phyloP scores from a whole-genome alignment of 1,284 basidiomycete genomes.

The Cystobasidium sp. region DNA sequence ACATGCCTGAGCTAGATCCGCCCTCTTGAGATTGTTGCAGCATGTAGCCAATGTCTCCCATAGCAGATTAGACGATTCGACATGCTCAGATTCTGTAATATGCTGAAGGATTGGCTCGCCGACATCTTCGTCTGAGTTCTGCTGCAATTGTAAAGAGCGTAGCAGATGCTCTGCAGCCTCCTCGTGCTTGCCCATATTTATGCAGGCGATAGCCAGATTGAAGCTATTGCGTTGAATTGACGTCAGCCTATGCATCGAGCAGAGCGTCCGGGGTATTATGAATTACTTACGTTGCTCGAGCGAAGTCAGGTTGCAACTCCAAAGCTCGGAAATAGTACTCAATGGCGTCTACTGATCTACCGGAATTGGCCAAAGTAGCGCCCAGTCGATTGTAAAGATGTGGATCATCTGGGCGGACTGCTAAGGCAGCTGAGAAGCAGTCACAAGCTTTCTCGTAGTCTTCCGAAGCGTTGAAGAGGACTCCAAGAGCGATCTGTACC shows the following conservation, averaged over 20 bases:
- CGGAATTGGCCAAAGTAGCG: constrained; percentile 88
- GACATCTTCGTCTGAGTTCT: constrained; percentile 63
- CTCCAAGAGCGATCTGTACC: constrained; percentile 91
- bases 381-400: constrained; percentile 93
- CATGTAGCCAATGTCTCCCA: constrained; percentile 84
- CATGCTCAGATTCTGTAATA: constrained; percentile 40
- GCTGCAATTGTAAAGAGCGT: constrained; percentile 82
- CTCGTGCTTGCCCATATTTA: constrained; percentile 67
- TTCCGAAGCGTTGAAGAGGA: constrained; percentile 90
- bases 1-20: constrained; percentile 59
- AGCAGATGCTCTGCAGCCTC: constrained; percentile 83
- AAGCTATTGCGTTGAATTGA: neutral
- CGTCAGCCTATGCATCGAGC: neutral
- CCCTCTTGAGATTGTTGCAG: constrained; percentile 58
- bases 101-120: constrained; percentile 22
- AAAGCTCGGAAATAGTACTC: constrained; percentile 88
- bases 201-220: constrained; percentile 24
- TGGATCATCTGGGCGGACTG: constrained; percentile 92
- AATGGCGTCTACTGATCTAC: constrained; percentile 79
- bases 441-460: constrained; percentile 92
- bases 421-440: constrained; percentile 87
- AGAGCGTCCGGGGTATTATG: neutral
- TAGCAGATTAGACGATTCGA: constrained; percentile 67
- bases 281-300: constrained; percentile 66
- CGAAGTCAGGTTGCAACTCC: constrained; percentile 88